Percentiles rank a stretch among this genome's conserved stretches.
Conservation (phyloP, 2,329 filamentous ascomycete species). For the Nemania diffusa region DNA sequence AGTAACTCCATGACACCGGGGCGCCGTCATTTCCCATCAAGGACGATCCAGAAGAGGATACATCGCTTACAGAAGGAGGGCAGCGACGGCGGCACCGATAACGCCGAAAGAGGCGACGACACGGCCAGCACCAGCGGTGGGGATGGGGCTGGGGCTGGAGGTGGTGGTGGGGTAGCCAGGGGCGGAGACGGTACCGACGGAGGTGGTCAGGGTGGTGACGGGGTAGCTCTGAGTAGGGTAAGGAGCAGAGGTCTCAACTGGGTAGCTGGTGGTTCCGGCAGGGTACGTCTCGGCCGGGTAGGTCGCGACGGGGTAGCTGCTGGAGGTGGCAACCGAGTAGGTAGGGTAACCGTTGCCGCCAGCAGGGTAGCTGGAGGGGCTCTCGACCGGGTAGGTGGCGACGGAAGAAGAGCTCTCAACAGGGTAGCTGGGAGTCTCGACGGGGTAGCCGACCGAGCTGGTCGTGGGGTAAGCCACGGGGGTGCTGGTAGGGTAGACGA, state of each 20-base stretch:
- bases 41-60: constrained; percentile 1
- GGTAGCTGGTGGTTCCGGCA: constrained; percentile 20
- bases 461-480: no score
- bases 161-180: constrained; percentile 26
- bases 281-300: constrained; percentile 29
- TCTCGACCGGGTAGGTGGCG: constrained; percentile 23
- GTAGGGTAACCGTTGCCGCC: constrained; percentile 24
- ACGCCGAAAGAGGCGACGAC: constrained; percentile 37
- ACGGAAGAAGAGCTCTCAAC: constrained; percentile 7
- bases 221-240: constrained; percentile 36
- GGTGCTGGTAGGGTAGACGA: constrained; percentile 16
- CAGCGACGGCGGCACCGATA: constrained; percentile 34
- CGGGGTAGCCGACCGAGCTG: constrained; percentile 29
- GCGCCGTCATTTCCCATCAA: constrained; percentile 30
- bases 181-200: constrained; percentile 31
- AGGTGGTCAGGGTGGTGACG: constrained; percentile 31
- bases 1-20: constrained; percentile 35
- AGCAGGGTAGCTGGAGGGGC: constrained; percentile 25
- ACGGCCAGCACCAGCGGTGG: constrained; percentile 36
- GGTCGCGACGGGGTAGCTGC: neutral
- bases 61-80: constrained; percentile 36
- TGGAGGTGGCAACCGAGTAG: constrained; percentile 10
- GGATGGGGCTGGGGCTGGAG: constrained; percentile 31
- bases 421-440: constrained; percentile 23
- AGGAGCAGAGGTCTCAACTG: constrained; percentile 25